Evolutionary conservation across 129 eudicot species (phyloP).

Genomic region (Tagetes erecta): DNA sequence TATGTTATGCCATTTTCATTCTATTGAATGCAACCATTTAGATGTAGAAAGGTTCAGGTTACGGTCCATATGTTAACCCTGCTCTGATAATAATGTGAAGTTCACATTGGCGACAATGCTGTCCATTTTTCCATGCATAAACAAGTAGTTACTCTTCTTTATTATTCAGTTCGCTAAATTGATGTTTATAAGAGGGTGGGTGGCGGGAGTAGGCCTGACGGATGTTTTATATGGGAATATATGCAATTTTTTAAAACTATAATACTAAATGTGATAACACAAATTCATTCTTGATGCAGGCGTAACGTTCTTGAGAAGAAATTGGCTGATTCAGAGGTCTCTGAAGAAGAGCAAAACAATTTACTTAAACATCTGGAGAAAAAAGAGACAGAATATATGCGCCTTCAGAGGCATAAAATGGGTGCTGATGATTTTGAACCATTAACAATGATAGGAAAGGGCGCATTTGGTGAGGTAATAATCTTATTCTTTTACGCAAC

Average conservation of each 20-base stretch:
- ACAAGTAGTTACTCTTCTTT: neutral
- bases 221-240: slow-evolving; percentile 8
- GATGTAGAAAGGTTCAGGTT: neutral
- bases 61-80: slow-evolving; percentile 5
- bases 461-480: slow-evolving; percentile 94
- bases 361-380: slow-evolving; percentile 75
- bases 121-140: slow-evolving; percentile 13
- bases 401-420: slow-evolving; percentile 98
- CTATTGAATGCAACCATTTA: slow-evolving; percentile 5
- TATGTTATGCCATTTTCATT: slow-evolving; percentile 7
- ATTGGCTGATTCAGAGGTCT: slow-evolving; percentile 88
- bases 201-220: neutral
- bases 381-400: slow-evolving; percentile 94
- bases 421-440: slow-evolving; percentile 96
- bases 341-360: slow-evolving; percentile 89
- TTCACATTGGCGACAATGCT: slow-evolving; percentile 1
- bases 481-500: neutral
- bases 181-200: slow-evolving; percentile 2
- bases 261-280: neutral
- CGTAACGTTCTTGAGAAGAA: slow-evolving; percentile 86
- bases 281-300: slow-evolving; percentile 38
- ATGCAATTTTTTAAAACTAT: neutral
- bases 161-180: slow-evolving; percentile 1
- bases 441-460: slow-evolving; percentile 91
- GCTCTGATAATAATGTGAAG: neutral